Evolutionary conservation across 225 moss, liverwort and hornwort species (phyloP), one percentile per base, ranked within the genome.

Genomic region (Sphagnum tenellum): DNA sequence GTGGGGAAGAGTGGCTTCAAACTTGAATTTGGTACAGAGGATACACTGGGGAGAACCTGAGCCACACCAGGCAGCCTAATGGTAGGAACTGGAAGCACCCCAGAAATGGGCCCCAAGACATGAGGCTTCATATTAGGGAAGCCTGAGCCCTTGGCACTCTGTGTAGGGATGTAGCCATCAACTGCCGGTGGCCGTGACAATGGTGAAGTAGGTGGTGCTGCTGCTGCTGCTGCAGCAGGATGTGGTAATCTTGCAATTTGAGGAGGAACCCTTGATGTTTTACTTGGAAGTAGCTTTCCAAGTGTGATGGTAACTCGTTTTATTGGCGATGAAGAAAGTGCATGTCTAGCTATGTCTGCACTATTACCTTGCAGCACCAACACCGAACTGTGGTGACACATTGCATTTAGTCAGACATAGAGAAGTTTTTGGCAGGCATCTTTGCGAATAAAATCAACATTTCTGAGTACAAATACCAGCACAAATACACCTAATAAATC

Each of bases 301-400:
- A 86, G 66, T 3, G 82, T 82, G 50, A 86, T 70, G 14, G 76
- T 56, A 55, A 86, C 79, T n/a, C 86, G 78, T 64, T 79, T 81
- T 63, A 71, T 66, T 66, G 76, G 62, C 49, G 79, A 70, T 0
- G 77, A 56, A 57, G 72, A 47, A n/a, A 86, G 68, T 56, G 82
- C 70, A 52, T 77, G 81, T 69, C 72, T 82, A 46, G 86, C 79
- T 54, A 77, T 48, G 45, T 86, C 86, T 45, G 79, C 79, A 66
- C 86, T 86, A 67, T 76, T 82, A 50, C 77, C 72, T 73, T 86
- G 82, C 3, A 82, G 60, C 45, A 79, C 79, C 73, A 86, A 67
- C 7, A 82, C 77, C 3, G 86, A 82, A 12, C 86, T 86, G 86
- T 29, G 29, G 29, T 29, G 29, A 29, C 29, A 29, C 29, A 29